These are phyloP conservation scores for Penicillium samsonianum DNA, from an alignment of 495 filamentous ascomycete species.

Conservation along the genomic window DNA sequence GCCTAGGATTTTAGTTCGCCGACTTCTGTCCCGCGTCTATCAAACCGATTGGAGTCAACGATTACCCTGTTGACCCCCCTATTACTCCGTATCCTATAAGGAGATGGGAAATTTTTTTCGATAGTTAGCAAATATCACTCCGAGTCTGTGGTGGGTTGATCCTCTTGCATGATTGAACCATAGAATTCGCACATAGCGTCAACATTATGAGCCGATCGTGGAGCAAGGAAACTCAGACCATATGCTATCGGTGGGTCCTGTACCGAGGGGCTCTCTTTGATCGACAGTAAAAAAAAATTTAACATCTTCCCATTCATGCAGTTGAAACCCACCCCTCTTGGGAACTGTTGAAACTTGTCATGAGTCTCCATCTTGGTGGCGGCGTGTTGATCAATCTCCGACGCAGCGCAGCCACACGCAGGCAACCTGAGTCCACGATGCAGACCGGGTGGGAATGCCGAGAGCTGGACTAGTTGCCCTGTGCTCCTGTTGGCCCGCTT, in stretches of 20 bases:
- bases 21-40: slow-evolving; percentile 14
- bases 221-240: slow-evolving; percentile 17
- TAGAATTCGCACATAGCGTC: slow-evolving; percentile 4
- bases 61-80: not conserved
- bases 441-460: slow-evolving; percentile 32
- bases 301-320: slow-evolving; percentile 15
- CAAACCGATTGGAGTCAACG: slow-evolving; percentile 1
- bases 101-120: not conserved
- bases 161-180: slow-evolving; percentile 16
- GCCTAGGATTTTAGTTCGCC: slow-evolving; percentile 13
- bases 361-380: slow-evolving; percentile 9
- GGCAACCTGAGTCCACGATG: slow-evolving; percentile 20
- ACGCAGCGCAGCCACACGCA: slow-evolving; percentile 24
- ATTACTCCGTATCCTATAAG: not conserved
- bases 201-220: slow-evolving; percentile 28
- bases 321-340: slow-evolving; percentile 1
- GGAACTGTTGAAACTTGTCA: slow-evolving; percentile 2
- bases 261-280: slow-evolving; percentile 16
- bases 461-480: slow-evolving; percentile 23
- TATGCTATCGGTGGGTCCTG: slow-evolving; percentile 19
- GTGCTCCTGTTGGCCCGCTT: slow-evolving; percentile 25
- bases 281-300: slow-evolving; percentile 14
- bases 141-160: slow-evolving; percentile 6
- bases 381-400: slow-evolving; percentile 17
- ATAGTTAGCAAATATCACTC: not conserved